Conservation (phyloP, 73 alveolate species). For the Stentor roeselii region DNA sequence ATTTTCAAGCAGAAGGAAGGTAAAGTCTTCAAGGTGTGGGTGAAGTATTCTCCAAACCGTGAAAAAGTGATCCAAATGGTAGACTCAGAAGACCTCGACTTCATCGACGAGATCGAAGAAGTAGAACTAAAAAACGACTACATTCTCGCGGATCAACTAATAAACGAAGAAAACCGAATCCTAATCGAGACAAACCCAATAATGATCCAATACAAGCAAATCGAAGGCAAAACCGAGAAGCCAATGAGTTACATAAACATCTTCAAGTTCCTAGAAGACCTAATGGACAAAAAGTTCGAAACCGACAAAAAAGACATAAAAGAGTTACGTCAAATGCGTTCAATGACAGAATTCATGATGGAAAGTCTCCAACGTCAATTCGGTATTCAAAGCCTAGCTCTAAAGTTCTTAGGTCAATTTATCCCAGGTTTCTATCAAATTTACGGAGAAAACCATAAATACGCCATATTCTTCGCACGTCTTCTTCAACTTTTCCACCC, state of each 20-base stretch:
- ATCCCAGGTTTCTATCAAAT: background rate
- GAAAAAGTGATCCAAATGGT: no score
- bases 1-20: no score
- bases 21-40: no score
- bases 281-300: constrained; percentile 14
- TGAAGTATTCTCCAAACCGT: no score
- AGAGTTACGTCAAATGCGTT: background rate
- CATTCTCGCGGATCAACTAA: background rate
- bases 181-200: background rate
- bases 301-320: background rate
- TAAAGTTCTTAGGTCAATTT: background rate
- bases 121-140: no score
- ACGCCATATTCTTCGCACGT: background rate
- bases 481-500: constrained; percentile 6
- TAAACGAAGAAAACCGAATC: background rate
- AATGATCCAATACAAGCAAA: background rate
- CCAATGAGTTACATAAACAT: constrained; percentile 4
- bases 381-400: background rate
- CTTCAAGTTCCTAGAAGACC: constrained; percentile 13
- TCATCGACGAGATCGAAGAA: no score
- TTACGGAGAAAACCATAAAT: constrained; percentile 10
- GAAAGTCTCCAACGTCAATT: background rate
- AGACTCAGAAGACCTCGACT: no score
- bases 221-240: constrained; percentile 7
- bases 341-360: constrained; percentile 17